Conservation (phyloP, 306 rosid species). For the Cucumis cinereus region DNA sequence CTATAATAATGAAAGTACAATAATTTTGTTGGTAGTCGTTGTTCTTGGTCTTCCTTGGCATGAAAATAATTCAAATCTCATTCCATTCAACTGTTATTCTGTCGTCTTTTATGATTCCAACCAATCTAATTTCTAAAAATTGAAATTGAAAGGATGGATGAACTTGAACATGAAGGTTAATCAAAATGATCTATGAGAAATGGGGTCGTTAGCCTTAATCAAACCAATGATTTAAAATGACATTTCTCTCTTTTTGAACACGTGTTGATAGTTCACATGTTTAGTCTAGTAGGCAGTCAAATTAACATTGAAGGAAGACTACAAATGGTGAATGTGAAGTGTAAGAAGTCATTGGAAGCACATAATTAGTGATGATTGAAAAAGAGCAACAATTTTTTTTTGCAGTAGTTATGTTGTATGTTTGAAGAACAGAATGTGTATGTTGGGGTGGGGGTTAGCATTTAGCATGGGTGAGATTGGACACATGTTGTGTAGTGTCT, state of each 20-base stretch:
- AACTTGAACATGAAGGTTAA: background rate
- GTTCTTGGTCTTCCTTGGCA: background rate
- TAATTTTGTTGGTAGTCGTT: conserved; percentile 2
- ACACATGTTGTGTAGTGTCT: background rate
- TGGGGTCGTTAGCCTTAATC: no score
- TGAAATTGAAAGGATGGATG: background rate
- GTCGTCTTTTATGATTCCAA: background rate
- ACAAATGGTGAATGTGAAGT: background rate
- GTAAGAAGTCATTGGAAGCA: background rate
- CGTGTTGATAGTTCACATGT: no score
- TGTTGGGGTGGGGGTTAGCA: no score
- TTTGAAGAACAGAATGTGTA: background rate
- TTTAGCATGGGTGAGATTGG: background rate
- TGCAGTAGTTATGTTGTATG: background rate
- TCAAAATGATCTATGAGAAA: no score
- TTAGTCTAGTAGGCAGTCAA: no score
- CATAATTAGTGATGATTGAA: background rate
- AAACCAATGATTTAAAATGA: no score
- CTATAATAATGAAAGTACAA: background rate
- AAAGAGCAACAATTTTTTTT: background rate
- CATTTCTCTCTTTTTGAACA: no score
- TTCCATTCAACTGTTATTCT: background rate
- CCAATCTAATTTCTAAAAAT: background rate
- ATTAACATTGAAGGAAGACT: no score
- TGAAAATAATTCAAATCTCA: background rate